Evolutionary conservation across 495 filamentous ascomycete genomes (phyloP).

Genomic region (Xylaria venustula): DNA sequence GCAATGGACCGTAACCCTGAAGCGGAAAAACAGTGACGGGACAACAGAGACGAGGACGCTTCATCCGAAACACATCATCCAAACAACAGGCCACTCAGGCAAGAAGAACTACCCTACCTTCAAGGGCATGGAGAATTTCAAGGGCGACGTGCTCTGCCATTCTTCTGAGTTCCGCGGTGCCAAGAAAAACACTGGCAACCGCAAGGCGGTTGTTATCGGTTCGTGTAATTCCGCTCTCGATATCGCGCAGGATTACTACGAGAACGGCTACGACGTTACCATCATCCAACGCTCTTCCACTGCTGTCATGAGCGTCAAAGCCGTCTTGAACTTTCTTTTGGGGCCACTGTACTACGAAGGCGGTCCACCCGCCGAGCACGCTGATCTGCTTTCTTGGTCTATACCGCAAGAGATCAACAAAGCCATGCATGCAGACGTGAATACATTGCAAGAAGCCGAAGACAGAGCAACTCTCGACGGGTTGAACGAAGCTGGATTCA

Average conservation of each 20-base stretch:
- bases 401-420: conserved; percentile 60
- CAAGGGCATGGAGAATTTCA: conserved; percentile 61
- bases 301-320: conserved; percentile 60
- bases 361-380: conserved; percentile 59
- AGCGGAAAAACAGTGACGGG: conserved; percentile 48
- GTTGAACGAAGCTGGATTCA: conserved; percentile 65
- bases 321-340: conserved; percentile 47
- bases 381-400: conserved; percentile 57
- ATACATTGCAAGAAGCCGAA: conserved; percentile 41
- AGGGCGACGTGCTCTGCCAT: conserved; percentile 62
- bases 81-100: conserved; percentile 72
- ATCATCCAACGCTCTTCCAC: conserved; percentile 79
- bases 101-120: conserved; percentile 65
- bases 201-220: conserved; percentile 73
- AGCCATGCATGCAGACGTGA: conserved; percentile 51
- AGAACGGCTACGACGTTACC: conserved; percentile 81
- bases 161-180: conserved; percentile 68
- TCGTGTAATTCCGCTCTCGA: conserved; percentile 81
- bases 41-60: conserved; percentile 54
- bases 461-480: conserved; percentile 61
- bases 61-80: conserved; percentile 65
- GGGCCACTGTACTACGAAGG: conserved; percentile 62
- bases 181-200: conserved; percentile 46
- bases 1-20: conserved; percentile 61
- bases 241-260: conserved; percentile 79